Conservation (phyloP, 2,329 filamentous ascomycete species). For the Zasmidium citrigriseum region DNA sequence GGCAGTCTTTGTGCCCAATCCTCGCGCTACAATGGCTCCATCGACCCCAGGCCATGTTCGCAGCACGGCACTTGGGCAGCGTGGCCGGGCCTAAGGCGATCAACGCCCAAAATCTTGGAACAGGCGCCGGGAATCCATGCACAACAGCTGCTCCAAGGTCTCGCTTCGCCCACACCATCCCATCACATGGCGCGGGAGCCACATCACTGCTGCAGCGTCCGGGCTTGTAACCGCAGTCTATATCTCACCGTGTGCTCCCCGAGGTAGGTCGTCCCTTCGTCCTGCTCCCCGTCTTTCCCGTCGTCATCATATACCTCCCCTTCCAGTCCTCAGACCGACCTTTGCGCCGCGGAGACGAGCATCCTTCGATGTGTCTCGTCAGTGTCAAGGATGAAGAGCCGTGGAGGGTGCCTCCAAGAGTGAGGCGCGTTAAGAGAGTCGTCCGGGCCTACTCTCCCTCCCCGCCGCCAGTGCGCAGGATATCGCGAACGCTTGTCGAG, state of each 20-base stretch:
- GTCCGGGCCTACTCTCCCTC: constrained; percentile 21
- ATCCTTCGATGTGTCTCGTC: constrained; percentile 3
- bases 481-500: constrained; percentile 24
- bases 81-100: background rate
- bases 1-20: background rate
- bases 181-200: background rate
- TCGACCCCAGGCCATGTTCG: background rate
- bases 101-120: background rate
- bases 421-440: constrained; percentile 9
- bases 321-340: background rate
- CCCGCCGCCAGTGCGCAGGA: constrained; percentile 19
- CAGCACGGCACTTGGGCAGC: background rate
- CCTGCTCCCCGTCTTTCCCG: no score
- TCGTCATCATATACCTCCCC: background rate
- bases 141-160: background rate
- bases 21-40: background rate
- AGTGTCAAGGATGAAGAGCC: constrained; percentile 46
- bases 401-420: constrained; percentile 15
- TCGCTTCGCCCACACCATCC: background rate
- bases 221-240: background rate
- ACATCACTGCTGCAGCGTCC: background rate
- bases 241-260: background rate
- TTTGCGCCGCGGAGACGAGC: background rate
- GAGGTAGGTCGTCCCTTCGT: background rate
- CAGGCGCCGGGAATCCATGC: background rate